Base-by-base conservation (phyloP, 768 basidiomycete species). In the Xerocomellus amylosporus region DNA sequence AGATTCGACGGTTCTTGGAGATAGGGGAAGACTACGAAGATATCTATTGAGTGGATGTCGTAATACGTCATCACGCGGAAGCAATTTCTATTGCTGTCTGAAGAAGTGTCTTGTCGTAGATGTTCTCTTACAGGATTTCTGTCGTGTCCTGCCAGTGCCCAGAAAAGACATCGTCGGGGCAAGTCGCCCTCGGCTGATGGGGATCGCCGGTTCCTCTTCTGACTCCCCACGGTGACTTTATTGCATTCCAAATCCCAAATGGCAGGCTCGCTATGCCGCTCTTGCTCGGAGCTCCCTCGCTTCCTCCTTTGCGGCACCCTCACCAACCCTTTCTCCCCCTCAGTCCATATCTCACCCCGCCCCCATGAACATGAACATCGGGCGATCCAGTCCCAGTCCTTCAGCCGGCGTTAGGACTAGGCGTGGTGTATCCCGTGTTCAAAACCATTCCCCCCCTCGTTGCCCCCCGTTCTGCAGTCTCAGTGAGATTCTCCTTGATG, bases 21-120 rank as follows among this genome's bases (percentile, higher is more conserved):
- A 75, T 92, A 49, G 79, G 77, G 47, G 86, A 87, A 26, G 86
- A 88, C 51, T 90, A 90, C 59, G 90, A 92, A 64, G 89, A 91
- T 64, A 78, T 90, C 22, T 85, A 64, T 46, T 77, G 63, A 71
- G 37, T 42, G 33, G 39, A 31, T 53, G 41, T 56, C 36, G 48
- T 67, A 59, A 67, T 65, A 56, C 48, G 54, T 47, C 43, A 28
- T 5, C 30, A 49, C 26, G 8, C 51, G 56, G 56, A 53, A 43
- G 54, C 52, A 54, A 49, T 59, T 49, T 14, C 20, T 5, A 48
- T 46, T 41, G 22, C 5, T 57, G 46, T 53, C 38, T 5, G 38
- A 46, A 26, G 19, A 10, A 19, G 30, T 6, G 41, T 33, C 20
- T 14, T 15, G 49, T 63, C 42, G 46, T 39, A 24, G 42, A 50